phyloP scores from a whole-genome alignment of 179 eudicot species.

The Silene noctiflora region DNA sequence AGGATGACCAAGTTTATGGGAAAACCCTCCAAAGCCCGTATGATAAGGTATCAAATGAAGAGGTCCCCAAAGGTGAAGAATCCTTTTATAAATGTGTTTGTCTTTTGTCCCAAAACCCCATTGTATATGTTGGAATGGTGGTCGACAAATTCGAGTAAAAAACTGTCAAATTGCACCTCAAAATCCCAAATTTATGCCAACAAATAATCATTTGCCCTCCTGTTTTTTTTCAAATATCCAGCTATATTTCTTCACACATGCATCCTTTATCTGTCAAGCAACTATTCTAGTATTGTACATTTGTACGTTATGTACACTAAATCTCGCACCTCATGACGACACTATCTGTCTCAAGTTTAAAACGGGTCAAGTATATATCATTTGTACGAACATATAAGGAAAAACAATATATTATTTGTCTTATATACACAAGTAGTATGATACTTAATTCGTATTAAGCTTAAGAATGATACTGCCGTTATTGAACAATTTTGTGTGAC shows the following conservation, averaged over 20 bases:
- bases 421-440: no score
- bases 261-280: neutral
- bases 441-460: no score
- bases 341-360: no score
- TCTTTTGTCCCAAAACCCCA: slow-evolving; percentile 4
- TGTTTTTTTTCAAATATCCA: slow-evolving; percentile 15
- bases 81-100: slow-evolving; percentile 4
- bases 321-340: no score
- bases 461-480: no score
- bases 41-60: neutral
- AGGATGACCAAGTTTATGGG: neutral
- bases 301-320: slow-evolving; percentile 5
- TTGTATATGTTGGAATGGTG: slow-evolving; percentile 26
- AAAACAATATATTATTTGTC: no score
- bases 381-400: no score
- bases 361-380: no score
- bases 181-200: slow-evolving; percentile 21
- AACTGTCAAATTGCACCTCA: neutral
- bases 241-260: neutral
- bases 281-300: neutral
- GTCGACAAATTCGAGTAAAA: slow-evolving; percentile 20
- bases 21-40: neutral
- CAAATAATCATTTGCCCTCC: slow-evolving; percentile 21
- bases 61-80: slow-evolving; percentile 7
- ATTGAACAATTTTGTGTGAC: no score